phyloP scores from a whole-genome alignment of 108 stramenopile species.

The Skeletonema potamos region DNA sequence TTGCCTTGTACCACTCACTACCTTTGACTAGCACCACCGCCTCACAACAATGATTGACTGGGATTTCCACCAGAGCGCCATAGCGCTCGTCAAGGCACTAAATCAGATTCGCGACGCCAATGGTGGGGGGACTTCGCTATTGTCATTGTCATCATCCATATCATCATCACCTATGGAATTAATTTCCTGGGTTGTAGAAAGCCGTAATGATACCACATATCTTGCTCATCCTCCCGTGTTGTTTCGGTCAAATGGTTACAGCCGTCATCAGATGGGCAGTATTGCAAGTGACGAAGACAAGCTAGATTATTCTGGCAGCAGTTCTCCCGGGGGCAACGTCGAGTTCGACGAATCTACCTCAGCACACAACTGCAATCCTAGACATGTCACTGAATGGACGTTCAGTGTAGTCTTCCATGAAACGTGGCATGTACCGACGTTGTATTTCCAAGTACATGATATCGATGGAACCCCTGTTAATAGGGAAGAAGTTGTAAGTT shows the following conservation, averaged over 20 bases:
- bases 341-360: background rate
- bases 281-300: background rate
- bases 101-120: background rate
- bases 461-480: conserved; percentile 40
- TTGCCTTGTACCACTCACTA: too few relatives aligned
- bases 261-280: background rate
- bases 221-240: conserved; percentile 13
- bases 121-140: background rate
- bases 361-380: background rate
- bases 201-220: background rate
- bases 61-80: conserved; percentile 13
- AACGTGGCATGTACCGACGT: conserved; percentile 66
- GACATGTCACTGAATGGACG: conserved; percentile 46
- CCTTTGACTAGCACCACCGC: too few relatives aligned
- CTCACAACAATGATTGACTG: conserved; percentile 13
- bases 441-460: conserved; percentile 59
- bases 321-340: background rate
- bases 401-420: conserved; percentile 65
- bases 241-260: background rate
- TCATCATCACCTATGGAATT: conserved; percentile 1
- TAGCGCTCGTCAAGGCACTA: background rate
- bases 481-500: conserved; percentile 38
- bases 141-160: background rate
- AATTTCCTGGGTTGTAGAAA: background rate
- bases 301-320: background rate